Base-by-base conservation (phyloP, 805 yeast species). In the Candida gorgasii region DNA sequence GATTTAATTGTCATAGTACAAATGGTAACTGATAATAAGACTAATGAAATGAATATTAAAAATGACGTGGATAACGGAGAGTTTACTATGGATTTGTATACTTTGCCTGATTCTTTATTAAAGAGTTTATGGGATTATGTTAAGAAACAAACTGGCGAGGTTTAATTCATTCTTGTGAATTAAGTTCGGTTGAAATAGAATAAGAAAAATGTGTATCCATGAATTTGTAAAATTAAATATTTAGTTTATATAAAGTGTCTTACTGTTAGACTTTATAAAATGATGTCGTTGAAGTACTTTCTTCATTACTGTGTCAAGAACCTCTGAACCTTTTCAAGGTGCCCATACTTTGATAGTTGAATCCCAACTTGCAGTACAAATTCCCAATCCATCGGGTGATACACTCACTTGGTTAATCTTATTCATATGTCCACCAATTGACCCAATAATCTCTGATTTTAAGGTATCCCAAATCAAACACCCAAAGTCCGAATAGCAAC, bases 41-140 rank as follows among this genome's bases (percentile, higher is more conserved):
- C 98, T 4, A 80, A 88, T 34, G 98, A 92, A 37, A 92, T 92
- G 96, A 89, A 86, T 65, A 85, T 92, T 54, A 90, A 90, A 61
- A 92, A 93, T 63, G 96, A 92, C 57, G 89, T 88, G 39, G 98
- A 92, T 48, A 92, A 88, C 55, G 99, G 99, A 40, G 98, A 93
- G 70, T 92, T 93, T 63, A 89, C 95, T 42, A 88, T 92, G 87
- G 99, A 92, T 67, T 76, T 92, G 53, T 90, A 81, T 65, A 90
- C 97, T 19, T 73, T 92, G 52, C 98, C 98, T 15, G 97, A 92
- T 61, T 80, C 86, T 31, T 72, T 93, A 61, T 76, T 93, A 61
- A 89, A 87, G 71, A 86, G 95, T 73, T 75, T 92, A 65, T 89
- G 95, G 95, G 98, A 92, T 51, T 90, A 86, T 62, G 96, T 92